Base-by-base conservation (phyloP, 768 basidiomycete genomes). In the Suillus decipiens region DNA sequence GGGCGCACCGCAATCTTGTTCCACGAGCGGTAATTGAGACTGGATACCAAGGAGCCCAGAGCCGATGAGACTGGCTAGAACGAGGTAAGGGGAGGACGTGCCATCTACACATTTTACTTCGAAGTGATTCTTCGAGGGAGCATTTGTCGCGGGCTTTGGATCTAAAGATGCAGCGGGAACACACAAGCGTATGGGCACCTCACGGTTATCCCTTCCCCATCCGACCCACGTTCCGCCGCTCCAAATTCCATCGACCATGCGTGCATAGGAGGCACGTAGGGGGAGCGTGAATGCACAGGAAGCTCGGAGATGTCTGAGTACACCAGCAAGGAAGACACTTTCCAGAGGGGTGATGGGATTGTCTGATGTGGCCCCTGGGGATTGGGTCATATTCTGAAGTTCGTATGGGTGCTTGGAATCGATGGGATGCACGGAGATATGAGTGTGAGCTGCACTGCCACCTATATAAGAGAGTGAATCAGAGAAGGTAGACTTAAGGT, bases 161-260 rank as follows among this genome's bases (percentile, higher is more conserved):
- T 39, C 34, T 36, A 36, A 0, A 22, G 12, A 17, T 3, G 37
- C 24, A 57, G 37, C 14, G 28, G 55, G 37, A 28, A 57, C 17
- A 34, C 80, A 80, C 22, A 90, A 75, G 5, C 90, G 86, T 1
- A 92, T 70, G 1, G 88, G 84, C 0, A 80, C 78, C 70, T 92
- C 89, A 58, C 86, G 84, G 73, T 89, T 89, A 51, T 90, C 87
- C 14, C 80, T 80, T 0, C 90, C 90, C 86, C 87, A 92, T 64
- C 74, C 79, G 54, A 85, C 81, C 69, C 84, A 89, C 0, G 89
- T 91, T 10, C 90, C 90, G 28, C 90, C 88, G 0, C 85, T 80
- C 87, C 88, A 89, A 17, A 84, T 80, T 5, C 88, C 87, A 66
- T 92, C 90, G 3, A 61, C 51, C 75, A 92, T 80, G 9, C 90